A percentile compares a stretch with the other conserved stretches of the same genome.
Conservation (phyloP, 495 filamentous ascomycete species). For the Talaromyces borbonicus region DNA sequence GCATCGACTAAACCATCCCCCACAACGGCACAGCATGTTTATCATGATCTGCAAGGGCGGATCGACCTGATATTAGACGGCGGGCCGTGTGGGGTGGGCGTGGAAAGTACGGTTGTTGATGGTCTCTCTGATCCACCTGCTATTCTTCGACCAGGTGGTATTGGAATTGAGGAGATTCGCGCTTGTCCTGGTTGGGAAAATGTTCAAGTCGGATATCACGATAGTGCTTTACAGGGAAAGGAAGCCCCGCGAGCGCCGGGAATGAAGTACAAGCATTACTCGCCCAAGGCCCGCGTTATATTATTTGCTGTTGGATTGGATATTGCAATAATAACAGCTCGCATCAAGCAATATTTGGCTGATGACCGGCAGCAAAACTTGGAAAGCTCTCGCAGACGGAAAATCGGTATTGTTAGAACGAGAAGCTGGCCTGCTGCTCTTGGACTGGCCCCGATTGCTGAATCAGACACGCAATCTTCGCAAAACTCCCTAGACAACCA, state of each 20-base stretch:
- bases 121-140: slow-evolving; percentile 71
- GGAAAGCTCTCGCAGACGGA: slow-evolving; percentile 24
- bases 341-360: slow-evolving; percentile 24
- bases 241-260: slow-evolving; percentile 72
- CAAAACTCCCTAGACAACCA: neutral
- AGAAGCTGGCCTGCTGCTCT: slow-evolving; percentile 32
- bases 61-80: slow-evolving; percentile 89
- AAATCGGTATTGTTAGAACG: slow-evolving; percentile 39
- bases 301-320: slow-evolving; percentile 55
- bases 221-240: slow-evolving; percentile 37
- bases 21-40: slow-evolving; percentile 80
- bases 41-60: slow-evolving; percentile 71
- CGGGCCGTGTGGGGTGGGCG: slow-evolving; percentile 73
- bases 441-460: slow-evolving; percentile 18
- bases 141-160: slow-evolving; percentile 78
- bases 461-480: neutral
- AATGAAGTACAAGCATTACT: slow-evolving; percentile 99
- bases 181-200: slow-evolving; percentile 70
- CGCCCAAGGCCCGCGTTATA: slow-evolving; percentile 77
- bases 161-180: slow-evolving; percentile 77
- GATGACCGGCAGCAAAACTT: slow-evolving; percentile 13
- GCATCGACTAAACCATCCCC: slow-evolving; percentile 86
- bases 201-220: slow-evolving; percentile 64
- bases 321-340: slow-evolving; percentile 21
- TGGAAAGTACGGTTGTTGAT: slow-evolving; percentile 96